These are phyloP conservation scores for Vaccinium darrowii DNA, from an alignment of 148 eudicot species.

Conservation along the genomic window DNA sequence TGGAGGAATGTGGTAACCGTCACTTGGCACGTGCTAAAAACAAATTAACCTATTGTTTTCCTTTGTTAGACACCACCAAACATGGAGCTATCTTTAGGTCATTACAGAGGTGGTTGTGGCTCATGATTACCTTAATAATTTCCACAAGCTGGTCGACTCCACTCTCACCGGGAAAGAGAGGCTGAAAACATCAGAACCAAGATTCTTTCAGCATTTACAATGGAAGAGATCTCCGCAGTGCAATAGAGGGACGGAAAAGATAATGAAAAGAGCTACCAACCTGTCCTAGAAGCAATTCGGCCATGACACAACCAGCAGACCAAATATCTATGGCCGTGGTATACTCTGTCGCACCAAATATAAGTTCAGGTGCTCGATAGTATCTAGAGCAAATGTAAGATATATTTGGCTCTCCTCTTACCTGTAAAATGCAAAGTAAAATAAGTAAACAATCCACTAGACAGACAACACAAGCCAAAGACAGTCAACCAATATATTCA, in stretches of 20 bases:
- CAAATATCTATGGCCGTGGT: slow-evolving; percentile 88
- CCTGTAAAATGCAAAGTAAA: slow-evolving; percentile 35
- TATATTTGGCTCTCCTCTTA: slow-evolving; percentile 92
- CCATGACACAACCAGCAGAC: slow-evolving; percentile 94
- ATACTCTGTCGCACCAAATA: slow-evolving; percentile 93
- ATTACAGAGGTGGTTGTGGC: background rate
- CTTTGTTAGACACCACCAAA: background rate
- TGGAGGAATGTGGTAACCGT: background rate
- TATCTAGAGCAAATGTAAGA: slow-evolving; percentile 91
- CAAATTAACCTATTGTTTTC: background rate
- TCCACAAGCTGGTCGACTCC: slow-evolving; percentile 64
- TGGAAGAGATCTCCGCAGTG: background rate
- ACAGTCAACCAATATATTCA: background rate
- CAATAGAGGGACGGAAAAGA: background rate
- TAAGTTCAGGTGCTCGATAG: slow-evolving; percentile 88
- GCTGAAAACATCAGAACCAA: slow-evolving; percentile 30
- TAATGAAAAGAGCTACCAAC: slow-evolving; percentile 29
- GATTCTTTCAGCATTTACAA: slow-evolving; percentile 8
- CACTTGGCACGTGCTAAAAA: background rate
- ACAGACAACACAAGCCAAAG: background rate
- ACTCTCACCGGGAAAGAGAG: slow-evolving; percentile 59
- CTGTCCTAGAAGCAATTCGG: slow-evolving; percentile 83
- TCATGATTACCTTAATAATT: slow-evolving; percentile 45
- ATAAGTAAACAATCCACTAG: background rate
- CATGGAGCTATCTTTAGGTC: background rate